Evolutionary conservation across 2,329 filamentous ascomycete species (phyloP), one percentile per base, ranked within the genome.

Genomic region (Pseudogymnoascus sp.): DNA sequence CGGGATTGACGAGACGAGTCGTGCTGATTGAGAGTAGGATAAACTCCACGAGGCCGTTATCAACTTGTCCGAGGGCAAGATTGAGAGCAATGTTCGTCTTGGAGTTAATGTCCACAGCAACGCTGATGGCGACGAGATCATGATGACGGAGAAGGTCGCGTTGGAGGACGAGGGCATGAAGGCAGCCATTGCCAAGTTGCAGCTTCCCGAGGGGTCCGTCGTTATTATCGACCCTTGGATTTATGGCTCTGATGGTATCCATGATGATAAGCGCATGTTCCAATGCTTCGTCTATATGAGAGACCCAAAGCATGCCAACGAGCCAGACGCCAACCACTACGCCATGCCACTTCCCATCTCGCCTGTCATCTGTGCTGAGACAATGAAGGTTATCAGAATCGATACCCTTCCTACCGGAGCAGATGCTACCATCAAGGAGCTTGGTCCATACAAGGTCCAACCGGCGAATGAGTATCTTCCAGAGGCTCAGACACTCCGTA

Each of bases 281-380:
- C 85, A 88, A 69, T 85, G 82, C 71, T 88, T 86, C 72, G 71
- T 88, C 60, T 89, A 89, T 72, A 78, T 87, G 72, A 76, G 83
- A 20, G 85, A 87, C 65, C 83, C 84, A 2, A 73, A 76, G 30
- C 85, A 88, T 68, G 67, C 81, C 0, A 69, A 74, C 6, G 82
- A 87, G 67, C 71, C 74, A n/a, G 86, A 90, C 68, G 82, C 81
- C 41, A 88, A 87, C 68, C 84, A 89, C 70, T 89, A 89, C 68
- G 83, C 86, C 0, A 80, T 87, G 65, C 86, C 86, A 1, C 74
- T 88, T 1, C 78, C 81, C n/a, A 83, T 72, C 50, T 87, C 84
- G 1, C 86, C 86, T 0, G 86, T 89, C 18, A 76, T 91, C 41
- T 84, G 85, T 68, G 81, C 80, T 0, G 78, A 79, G 39, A 83